Base-by-base conservation (phyloP, 129 eudicot species). In the Mikania micrantha region DNA sequence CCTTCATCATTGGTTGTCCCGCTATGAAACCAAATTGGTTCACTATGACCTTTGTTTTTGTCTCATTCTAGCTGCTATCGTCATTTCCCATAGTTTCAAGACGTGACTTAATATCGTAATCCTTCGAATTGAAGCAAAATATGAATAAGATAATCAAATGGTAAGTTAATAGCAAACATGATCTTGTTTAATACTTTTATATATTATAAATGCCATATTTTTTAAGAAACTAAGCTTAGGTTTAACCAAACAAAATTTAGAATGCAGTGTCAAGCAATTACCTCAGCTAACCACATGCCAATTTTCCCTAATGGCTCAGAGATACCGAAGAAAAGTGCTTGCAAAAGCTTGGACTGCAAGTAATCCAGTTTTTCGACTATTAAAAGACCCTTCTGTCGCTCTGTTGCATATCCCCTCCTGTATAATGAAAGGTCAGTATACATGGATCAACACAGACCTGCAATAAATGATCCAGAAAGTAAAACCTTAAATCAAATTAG, bases 331-430 rank as follows among this genome's bases (percentile, higher is more conserved):
- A 93, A 86, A 64, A 83, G 67, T 70, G 66, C 77, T 73, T 86
- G 99, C 31, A 93, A 80, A 74, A 86, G 67, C 78, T 85, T 87
- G 47, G 96, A 93, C 71, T 93, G 99, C 84, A 93, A 60, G 82
- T 93, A 93, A 75, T 93, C 99, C 60, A 93, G 79, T 73, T 93
- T 93, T 70, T 89, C 99, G 60, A 49, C 99, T 57, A 87, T 66
- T 56, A 93, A 67, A 53, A 85, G 61, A 77, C 99, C 99, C 66
- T 89, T 81, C 69, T 93, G 94, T 87, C 79, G 82, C 86, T 93
- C 99, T 11, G 95, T 86, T 47, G 90, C 80, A 70, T 89, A 93
- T 41, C 99, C 99, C 63, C 99, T 90, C 93, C 99, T 93, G 88
- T 66, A 80, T 39, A 67, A 78, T 61, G 71, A 84, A 64, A 69